phyloP scores from a whole-genome alignment of 2,329 filamentous ascomycete species.

The Ilyonectria sp. region DNA sequence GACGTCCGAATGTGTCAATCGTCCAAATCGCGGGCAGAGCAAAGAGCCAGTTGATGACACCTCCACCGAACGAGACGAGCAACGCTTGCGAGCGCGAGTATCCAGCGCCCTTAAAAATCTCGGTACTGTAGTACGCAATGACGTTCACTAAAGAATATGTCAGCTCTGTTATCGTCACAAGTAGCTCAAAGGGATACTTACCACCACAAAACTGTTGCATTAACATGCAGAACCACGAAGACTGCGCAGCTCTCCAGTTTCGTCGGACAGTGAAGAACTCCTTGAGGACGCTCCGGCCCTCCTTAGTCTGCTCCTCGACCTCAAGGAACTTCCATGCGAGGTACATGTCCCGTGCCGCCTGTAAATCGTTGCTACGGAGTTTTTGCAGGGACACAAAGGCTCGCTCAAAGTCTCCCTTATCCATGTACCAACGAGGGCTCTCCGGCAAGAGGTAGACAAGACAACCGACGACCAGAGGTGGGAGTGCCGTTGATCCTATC shows the following conservation, averaged over 20 bases:
- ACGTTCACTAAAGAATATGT: slow-evolving; percentile 56
- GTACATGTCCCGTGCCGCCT: slow-evolving; percentile 66
- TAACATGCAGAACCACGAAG: slow-evolving; percentile 54
- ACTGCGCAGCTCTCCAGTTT: slow-evolving; percentile 51
- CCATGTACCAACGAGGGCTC: slow-evolving; percentile 63
- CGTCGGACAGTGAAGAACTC: slow-evolving; percentile 50
- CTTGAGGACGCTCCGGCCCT: slow-evolving; percentile 44
- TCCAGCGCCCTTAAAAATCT: slow-evolving; percentile 48
- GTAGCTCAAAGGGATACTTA: slow-evolving; percentile 55
- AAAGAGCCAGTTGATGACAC: slow-evolving; percentile 66
- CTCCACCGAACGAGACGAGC: slow-evolving; percentile 52
- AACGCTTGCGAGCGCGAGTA: slow-evolving; percentile 49
- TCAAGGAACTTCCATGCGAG: slow-evolving; percentile 59
- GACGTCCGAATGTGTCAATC: slow-evolving; percentile 67
- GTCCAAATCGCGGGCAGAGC: slow-evolving; percentile 53
- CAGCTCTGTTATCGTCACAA: slow-evolving; percentile 52
- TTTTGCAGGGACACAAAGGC: slow-evolving; percentile 62
- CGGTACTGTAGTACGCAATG: slow-evolving; percentile 52
- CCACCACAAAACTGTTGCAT: slow-evolving; percentile 58
- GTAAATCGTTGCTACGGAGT: slow-evolving; percentile 62
- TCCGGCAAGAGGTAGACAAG: slow-evolving; percentile 76
- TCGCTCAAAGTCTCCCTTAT: slow-evolving; percentile 60
- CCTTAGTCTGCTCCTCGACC: slow-evolving; percentile 45
- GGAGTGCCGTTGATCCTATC: slow-evolving; percentile 70
- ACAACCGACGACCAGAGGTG: slow-evolving; percentile 67